Base-by-base conservation (phyloP, 257 asterid genomes). In the Solanum sejunctum region DNA sequence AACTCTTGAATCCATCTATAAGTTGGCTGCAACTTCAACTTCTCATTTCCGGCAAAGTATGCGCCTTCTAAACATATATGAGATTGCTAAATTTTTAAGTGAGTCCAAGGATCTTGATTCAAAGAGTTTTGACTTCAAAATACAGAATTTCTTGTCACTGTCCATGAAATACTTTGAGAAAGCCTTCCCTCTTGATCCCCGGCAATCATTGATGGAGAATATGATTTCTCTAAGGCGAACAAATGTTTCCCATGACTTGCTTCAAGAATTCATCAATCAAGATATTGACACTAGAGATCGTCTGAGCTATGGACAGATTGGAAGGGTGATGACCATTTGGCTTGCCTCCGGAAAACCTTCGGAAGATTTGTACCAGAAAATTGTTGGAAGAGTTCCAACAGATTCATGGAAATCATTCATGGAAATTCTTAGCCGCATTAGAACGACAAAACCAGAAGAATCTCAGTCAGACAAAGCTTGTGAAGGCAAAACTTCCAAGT, bases 151-250 rank as follows among this genome's bases (percentile, higher is more conserved):
- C 86, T 51, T 88, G 58, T 47, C 23, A 4, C 26, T 86, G 13
- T 90, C 91, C 1, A 36, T 49, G 4, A 10, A 54, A 2, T 90
- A 91, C 90, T 85, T 88, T 10, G 86, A 84, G 1, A 43, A 63
- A 17, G 93, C 89, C 56, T 94, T 91, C 82, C 92, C 93, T 0
- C 58, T 92, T 15, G 94, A 92, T 58, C 60, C 87, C 45, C 90
- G 80, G 2, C 66, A 67, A 18, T 88, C 92, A n/a, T 43, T 90
- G 47, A 88, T 86, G 1, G 89, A 89, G 58, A 84, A 79, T 49
- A 64, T 94, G 87, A 79, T 91, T 1, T 26, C 83, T 20, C 66
- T 91, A 47, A 90, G 96, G 89, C 81, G 83, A 73, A 86, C 91
- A 7, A 84, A 26, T 1, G 26, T 26, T 26, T 26, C 26, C 26